Base-by-base conservation (phyloP, 1,284 basidiomycete species). In the Cystobasidium pallidum region DNA sequence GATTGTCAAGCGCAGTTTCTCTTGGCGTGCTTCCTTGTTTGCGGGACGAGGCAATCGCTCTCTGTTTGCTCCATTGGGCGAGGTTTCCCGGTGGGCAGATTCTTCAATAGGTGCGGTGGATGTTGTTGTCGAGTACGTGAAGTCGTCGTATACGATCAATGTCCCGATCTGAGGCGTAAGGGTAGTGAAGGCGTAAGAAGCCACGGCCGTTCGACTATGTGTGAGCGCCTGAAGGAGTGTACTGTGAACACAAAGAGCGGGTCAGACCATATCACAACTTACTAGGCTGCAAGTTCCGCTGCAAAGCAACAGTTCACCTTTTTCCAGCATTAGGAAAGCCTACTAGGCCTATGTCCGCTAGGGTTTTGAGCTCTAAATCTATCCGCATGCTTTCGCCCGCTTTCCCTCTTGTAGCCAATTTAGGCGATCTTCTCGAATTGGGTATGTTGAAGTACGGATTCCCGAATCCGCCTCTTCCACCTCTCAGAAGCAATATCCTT, bases 321-420 rank as follows among this genome's bases (percentile, higher is more conserved):
- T 86, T 86, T 21, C 86, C 86, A 0, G 92, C 93, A 78, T 99
- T 99, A 0, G 96, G 96, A 81, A 97, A 88, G 0, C 95, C 96
- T 2, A 99, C 94, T 13, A 99, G 83, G 0, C 94, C 96, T 26
- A 99, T 86, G 80, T 99, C 95, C 0, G 94, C 93, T 1, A 95
- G 85, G 6, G 94, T 86, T 81, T 99, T 98, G 76, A 99, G 89
- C 81, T 97, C 95, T n/a, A 99, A 85, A 45, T 88, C 86, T 26
- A 99, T 85, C 0, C 90, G 90, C 74, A 94, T 82, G 8, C 88
- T 86, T 76, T 94, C 90, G 7, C 95, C 95, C 3, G 88, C 86
- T 7, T 87, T 84, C 0, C 96, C 95, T 15, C 78, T 76, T 2
- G 82, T 83, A 6, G 83, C 83, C 55, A 82, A 81, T 55, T 82